A percentile compares a stretch with the other conserved stretches of the same genome.
Conservation (phyloP, 2,329 filamentous ascomycete genomes). For the Fusarium pseudonygamai region DNA sequence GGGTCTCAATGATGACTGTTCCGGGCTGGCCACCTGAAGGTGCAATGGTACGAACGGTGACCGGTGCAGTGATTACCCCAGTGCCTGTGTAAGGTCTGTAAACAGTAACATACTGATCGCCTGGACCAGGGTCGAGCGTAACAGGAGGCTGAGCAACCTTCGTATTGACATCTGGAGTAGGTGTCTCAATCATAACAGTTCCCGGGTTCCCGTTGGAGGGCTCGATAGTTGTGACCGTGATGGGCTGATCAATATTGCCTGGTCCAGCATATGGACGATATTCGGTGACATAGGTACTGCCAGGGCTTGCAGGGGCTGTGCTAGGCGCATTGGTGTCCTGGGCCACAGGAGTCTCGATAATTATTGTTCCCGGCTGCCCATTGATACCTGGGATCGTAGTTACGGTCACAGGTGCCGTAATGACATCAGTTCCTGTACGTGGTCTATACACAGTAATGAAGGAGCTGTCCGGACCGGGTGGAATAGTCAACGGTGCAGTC, state of each 20-base stretch:
- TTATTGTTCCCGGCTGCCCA: constrained; percentile 24
- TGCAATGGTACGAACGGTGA: constrained; percentile 14
- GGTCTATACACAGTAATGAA: constrained; percentile 28
- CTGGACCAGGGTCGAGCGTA: constrained; percentile 9
- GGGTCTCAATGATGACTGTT: constrained; percentile 27
- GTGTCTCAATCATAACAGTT: constrained; percentile 25
- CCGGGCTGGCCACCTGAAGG: constrained; percentile 13
- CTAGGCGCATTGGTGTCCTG: background rate
- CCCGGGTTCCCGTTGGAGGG: constrained; percentile 15
- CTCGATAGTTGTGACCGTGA: constrained; percentile 26
- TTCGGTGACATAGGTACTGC: constrained; percentile 10
- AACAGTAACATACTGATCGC: constrained; percentile 14
- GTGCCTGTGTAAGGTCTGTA: constrained; percentile 22
- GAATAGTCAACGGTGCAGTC: constrained; percentile 4
- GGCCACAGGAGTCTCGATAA: constrained; percentile 12
- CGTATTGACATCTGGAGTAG: constrained; percentile 7
- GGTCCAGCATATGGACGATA: constrained; percentile 26
- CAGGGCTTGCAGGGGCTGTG: background rate
- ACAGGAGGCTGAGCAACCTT: constrained; percentile 19
- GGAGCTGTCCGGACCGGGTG: constrained; percentile 9
- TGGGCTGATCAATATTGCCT: constrained; percentile 9
- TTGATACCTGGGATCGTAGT: constrained; percentile 13
- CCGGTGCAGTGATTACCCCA: constrained; percentile 13
- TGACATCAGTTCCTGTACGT: constrained; percentile 11
- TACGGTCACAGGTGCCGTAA: constrained; percentile 21